These are phyloP conservation scores for Cryptococcus neoformans DNA, from an alignment of 1,284 basidiomycete genomes.

Conservation along the genomic window DNA sequence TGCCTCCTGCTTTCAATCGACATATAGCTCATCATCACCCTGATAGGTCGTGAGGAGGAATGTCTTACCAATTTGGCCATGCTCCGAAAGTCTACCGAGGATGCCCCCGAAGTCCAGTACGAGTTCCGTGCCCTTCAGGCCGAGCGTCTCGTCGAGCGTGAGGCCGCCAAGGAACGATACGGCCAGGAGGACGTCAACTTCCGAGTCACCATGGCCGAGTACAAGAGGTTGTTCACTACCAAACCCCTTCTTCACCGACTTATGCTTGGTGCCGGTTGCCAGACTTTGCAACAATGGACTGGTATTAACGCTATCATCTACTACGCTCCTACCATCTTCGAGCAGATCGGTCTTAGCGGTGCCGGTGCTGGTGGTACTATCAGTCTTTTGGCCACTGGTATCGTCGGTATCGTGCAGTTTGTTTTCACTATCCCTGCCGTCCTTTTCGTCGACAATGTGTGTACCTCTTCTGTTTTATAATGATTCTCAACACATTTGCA, in stretches of 20 bases:
- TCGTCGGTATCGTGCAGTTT: constrained; percentile 66
- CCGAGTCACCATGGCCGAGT: constrained; percentile 37
- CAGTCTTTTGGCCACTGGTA: constrained; percentile 64
- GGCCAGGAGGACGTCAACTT: constrained; percentile 36
- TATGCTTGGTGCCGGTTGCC: constrained; percentile 44
- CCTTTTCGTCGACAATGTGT: constrained; percentile 42
- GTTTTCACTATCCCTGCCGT: constrained; percentile 47
- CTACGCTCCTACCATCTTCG: constrained; percentile 40
- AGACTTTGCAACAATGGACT: constrained; percentile 48
- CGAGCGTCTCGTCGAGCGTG: constrained; percentile 68
- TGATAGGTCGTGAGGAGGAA: constrained; percentile 62
- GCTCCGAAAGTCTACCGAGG: constrained; percentile 58
- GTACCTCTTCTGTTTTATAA: neutral
- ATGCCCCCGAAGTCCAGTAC: constrained; percentile 65
- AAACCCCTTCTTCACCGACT: constrained; percentile 40
- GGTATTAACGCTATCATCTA: constrained; percentile 44
- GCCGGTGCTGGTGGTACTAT: constrained; percentile 21
- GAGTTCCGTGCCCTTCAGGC: constrained; percentile 81
- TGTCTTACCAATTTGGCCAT: constrained; percentile 62
- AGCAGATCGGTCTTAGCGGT: constrained; percentile 24
- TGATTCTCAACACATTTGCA: neutral
- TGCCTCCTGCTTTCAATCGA: neutral
- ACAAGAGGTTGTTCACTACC: constrained; percentile 44
- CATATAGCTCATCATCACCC: constrained; percentile 49
- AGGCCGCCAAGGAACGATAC: constrained; percentile 51